Evolutionary conservation across 768 basidiomycete species (phyloP).

Genomic region (Clavaria fumosa): DNA sequence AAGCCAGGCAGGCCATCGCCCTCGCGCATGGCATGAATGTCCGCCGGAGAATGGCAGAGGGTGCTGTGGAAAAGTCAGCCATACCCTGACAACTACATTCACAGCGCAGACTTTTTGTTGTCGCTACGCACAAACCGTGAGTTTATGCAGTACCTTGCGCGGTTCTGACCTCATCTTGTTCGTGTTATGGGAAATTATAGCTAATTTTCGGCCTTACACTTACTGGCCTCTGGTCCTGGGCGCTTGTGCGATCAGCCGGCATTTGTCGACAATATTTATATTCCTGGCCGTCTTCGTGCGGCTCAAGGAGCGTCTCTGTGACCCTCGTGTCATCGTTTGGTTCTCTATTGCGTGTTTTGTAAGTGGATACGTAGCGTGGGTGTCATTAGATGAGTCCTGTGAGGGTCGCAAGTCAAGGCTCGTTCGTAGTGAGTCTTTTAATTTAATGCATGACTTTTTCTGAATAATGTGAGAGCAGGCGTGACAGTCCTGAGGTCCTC

Average conservation of each 20-base stretch:
- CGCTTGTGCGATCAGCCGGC: constrained; percentile 70
- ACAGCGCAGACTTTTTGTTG: constrained; percentile 54
- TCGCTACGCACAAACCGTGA: constrained; percentile 67
- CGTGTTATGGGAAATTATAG: constrained; percentile 22
- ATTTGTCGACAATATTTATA: constrained; percentile 63
- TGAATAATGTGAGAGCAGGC: constrained; percentile 24
- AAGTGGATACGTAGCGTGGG: constrained; percentile 30
- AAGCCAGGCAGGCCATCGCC: neutral
- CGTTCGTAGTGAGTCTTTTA: constrained; percentile 46
- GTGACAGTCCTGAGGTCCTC: constrained; percentile 66
- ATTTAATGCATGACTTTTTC: constrained; percentile 7
- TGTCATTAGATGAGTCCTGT: neutral
- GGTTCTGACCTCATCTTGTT: too few species aligned
- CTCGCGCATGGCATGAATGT: too few species aligned
- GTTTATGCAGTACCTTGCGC: too few species aligned
- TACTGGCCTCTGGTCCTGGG: constrained; percentile 59
- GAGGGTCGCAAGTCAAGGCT: too few species aligned
- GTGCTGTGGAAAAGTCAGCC: constrained; percentile 66
- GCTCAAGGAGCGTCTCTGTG: constrained; percentile 45
- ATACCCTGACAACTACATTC: constrained; percentile 79
- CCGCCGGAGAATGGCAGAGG: constrained; percentile 38
- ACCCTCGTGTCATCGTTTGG: constrained; percentile 57
- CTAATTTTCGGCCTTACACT: constrained; percentile 66
- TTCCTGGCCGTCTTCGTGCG: constrained; percentile 71
- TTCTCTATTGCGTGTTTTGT: constrained; percentile 44